phyloP scores from a whole-genome alignment of 2,329 filamentous ascomycete genomes.

The Claviceps sorghi region DNA sequence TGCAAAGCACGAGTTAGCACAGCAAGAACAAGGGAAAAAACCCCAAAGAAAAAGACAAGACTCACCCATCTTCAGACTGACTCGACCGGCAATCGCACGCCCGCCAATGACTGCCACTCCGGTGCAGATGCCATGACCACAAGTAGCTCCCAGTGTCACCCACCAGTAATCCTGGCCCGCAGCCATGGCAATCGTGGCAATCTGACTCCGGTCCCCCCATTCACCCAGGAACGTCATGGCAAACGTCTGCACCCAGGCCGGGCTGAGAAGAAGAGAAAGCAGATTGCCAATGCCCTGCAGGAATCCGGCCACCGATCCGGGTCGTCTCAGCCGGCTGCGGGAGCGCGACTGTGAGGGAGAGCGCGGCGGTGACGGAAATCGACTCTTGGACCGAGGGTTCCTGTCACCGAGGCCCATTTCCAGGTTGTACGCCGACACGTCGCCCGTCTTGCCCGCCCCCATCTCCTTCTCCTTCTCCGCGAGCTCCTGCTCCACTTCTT shows the following conservation, averaged over 20 bases:
- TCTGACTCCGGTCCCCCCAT: constrained; percentile 95
- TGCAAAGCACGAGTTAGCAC: constrained; percentile 21
- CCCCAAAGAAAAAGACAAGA: constrained; percentile 14
- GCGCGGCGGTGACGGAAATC: constrained; percentile 65
- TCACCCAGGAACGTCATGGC: constrained; percentile 98
- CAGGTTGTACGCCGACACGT: constrained; percentile 54
- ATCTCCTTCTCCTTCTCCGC: constrained; percentile 82
- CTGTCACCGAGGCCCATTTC: constrained; percentile 63
- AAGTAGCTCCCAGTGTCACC: constrained; percentile 79
- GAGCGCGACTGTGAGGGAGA: constrained; percentile 66
- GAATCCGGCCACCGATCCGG: constrained; percentile 24
- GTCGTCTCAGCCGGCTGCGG: constrained; percentile 38
- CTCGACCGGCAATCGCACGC: constrained; percentile 77
- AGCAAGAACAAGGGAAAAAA: neutral
- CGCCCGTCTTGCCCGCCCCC: constrained; percentile 36
- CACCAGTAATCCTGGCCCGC: constrained; percentile 98
- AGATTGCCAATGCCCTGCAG: constrained; percentile 67
- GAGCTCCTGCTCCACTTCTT: constrained; percentile 86
- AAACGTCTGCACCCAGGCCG: constrained; percentile 97
- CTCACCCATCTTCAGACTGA: constrained; percentile 93
- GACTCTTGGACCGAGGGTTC: constrained; percentile 58
- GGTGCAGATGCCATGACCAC: constrained; percentile 81
- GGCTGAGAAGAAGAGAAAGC: constrained; percentile 73
- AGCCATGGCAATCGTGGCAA: constrained; percentile 97
- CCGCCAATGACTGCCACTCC: constrained; percentile 84